Base-by-base conservation (phyloP, 1,284 basidiomycete genomes). In the Rhizopogon hawkerae region DNA sequence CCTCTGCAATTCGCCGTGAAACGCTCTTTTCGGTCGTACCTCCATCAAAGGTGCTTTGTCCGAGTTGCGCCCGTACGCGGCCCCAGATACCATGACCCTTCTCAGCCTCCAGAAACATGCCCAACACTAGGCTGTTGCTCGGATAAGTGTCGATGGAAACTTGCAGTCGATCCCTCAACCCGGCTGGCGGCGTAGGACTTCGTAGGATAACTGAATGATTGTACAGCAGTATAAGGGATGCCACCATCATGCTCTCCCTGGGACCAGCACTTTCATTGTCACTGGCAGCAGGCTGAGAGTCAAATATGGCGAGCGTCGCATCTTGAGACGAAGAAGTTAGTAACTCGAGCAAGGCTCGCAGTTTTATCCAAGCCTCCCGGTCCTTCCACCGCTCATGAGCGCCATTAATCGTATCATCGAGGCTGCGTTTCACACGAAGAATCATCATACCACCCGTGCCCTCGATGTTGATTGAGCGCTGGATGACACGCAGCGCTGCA, bases 81-180 rank as follows among this genome's bases (percentile, higher is more conserved):
- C 85, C 84, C 87, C 83, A 89, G 18, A 87, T 72, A 0, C 78
- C 79, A 56, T 84, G 79, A 2, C 85, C 85, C 55, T 80, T 82
- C 69, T 92, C 85, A 35, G 77, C 78, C 63, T 90, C 86, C 52
- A 92, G 67, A 61, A 90, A 89, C 54, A 91, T 66, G 3, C 79
- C 82, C n/a, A 92, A 60, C 41, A 91, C 71, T 18, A 86, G 68
- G 1, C 84, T 85, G 63, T 92, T 91, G 63, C 73, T 78, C 1
- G 84, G 83, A 62, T 83, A 89, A 47, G 64, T 57, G 39, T 73
- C 69, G 35, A 89, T 64, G 0, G 81, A 83, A 16, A 61, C 60
- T 51, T 76, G 74, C 13, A 78, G 75, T 29, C 83, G 70, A 31
- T 78, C 74, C 24, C 87, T 74, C 31, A 91, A 66, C 21, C 83